Base-by-base conservation (phyloP, 2,329 filamentous ascomycete genomes). In the Fusarium sp. region DNA sequence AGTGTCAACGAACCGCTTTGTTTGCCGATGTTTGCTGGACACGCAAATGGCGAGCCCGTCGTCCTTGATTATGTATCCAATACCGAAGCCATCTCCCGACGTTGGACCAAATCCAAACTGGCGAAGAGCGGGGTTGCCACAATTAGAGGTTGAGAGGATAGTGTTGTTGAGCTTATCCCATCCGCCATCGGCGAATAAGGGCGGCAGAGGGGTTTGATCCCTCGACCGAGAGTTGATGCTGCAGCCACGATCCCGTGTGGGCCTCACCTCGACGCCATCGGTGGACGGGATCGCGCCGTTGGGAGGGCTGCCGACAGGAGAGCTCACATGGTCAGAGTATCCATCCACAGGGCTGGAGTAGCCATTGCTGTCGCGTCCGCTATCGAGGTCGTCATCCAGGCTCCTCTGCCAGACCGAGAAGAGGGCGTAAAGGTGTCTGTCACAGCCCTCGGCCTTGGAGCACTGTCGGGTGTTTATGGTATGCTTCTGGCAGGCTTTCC, bases 41-140 rank as follows among this genome's bases (percentile, higher is more conserved):
- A 93, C 93, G 75, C 95, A 98, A 60, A 99, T 94, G 42, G 89
- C 92, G 58, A 98, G 91, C 44, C 87, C 85, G 15, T 76, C 75
- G 23, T 77, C 75, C 77, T 99, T 99, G 84, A 99, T 97, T 71
- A 99, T 98, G 79, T 99, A 99, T 3, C 95, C 95, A 52, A 99
- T 97, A 27, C 95, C 95, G 72, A 98, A 98, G 0, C 95, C 95
- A 65, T 97, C 93, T 3, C 88, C 94, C 1, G 91, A 94, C 0
- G 94, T 96, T 2, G 95, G 95, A 0, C 95, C 95, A 73, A 99
- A 99, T 4, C 95, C 95, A 70, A 99, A 99, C 70, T 98, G 94
- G 2, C 95, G 88, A 15, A 99, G 86, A 0, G 90, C 92, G 0
- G 95, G 95, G 76, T 98, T 99, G 56, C 95, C 95, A 76, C 95